phyloP scores from a whole-genome alignment of 1,284 basidiomycete species.

The Cryptococcus deneoformans region DNA sequence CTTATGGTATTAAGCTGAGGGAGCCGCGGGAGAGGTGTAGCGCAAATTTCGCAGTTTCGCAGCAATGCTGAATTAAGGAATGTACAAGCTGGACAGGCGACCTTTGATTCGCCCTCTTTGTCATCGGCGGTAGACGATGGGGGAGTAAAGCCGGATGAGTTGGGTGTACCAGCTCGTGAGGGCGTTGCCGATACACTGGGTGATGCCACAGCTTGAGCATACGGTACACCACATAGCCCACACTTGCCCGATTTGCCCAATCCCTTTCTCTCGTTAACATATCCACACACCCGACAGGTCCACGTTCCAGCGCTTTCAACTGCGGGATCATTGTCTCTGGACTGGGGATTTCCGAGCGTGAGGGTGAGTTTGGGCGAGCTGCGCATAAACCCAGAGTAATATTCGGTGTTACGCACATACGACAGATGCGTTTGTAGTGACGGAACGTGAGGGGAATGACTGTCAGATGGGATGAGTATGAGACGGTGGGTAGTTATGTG shows the following conservation, averaged over 20 bases:
- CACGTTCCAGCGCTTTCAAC: slow-evolving; percentile 50
- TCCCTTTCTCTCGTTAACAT: slow-evolving; percentile 62
- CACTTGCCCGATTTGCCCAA: slow-evolving; percentile 54
- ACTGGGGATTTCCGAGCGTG: slow-evolving; percentile 52
- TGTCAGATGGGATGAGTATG: slow-evolving; percentile 34
- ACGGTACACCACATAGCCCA: slow-evolving; percentile 60
- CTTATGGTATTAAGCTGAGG: neutral
- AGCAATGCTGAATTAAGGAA: slow-evolving; percentile 84
- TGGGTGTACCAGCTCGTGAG: neutral
- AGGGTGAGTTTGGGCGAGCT: slow-evolving; percentile 88
- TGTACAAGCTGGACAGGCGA: slow-evolving; percentile 83
- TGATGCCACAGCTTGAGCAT: neutral
- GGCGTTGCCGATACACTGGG: neutral
- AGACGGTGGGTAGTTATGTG: slow-evolving; percentile 77
- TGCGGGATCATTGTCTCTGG: neutral
- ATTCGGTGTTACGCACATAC: slow-evolving; percentile 72
- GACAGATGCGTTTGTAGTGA: slow-evolving; percentile 60
- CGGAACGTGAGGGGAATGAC: slow-evolving; percentile 52
- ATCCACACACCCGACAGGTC: slow-evolving; percentile 83
- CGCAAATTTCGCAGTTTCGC: slow-evolving; percentile 81
- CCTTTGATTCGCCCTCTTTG: slow-evolving; percentile 11
- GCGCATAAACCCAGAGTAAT: slow-evolving; percentile 88
- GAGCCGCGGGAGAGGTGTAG: slow-evolving; percentile 57
- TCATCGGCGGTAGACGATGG: neutral
- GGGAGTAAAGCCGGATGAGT: neutral